Conservation (phyloP, 805 yeast species). For the Nakazawaea peltata region DNA sequence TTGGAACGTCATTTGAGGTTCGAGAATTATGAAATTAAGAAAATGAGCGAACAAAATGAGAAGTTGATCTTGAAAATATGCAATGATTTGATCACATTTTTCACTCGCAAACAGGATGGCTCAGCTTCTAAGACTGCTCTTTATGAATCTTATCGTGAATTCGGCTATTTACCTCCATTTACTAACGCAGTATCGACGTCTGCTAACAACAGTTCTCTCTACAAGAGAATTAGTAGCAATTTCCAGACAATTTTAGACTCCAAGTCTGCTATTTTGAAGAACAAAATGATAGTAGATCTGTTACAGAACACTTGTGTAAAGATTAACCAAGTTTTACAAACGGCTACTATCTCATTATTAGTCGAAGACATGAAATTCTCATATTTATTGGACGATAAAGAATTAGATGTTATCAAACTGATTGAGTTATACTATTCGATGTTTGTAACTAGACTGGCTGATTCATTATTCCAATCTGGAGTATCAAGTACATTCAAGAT, state of each 20-base stretch:
- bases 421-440: constrained; percentile 6
- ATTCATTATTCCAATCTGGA: constrained; percentile 14
- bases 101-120: constrained; percentile 26
- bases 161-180: constrained; percentile 56
- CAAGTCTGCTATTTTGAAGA: constrained; percentile 1
- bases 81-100: constrained; percentile 17
- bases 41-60: constrained; percentile 25
- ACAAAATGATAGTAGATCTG: not conserved
- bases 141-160: constrained; percentile 18
- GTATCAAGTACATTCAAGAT: constrained; percentile 7
- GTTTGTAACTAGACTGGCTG: constrained; percentile 6
- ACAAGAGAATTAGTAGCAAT: constrained; percentile 22
- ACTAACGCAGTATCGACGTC: constrained; percentile 47
- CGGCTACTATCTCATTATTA: constrained; percentile 22
- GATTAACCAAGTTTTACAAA: constrained; percentile 3
- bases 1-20: constrained; percentile 31
- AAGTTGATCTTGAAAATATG: constrained; percentile 21
- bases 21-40: constrained; percentile 32
- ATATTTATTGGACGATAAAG: constrained; percentile 23
- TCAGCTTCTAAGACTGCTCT: constrained; percentile 20
- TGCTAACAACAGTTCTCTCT: constrained; percentile 41
- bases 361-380: constrained; percentile 38
- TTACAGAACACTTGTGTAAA: constrained; percentile 5
- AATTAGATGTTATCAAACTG: constrained; percentile 6
- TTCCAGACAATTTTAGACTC: constrained; percentile 7